Conservation (phyloP, 192 early-diverging fungal species). For the Jimgerdemannia flammicorona region DNA sequence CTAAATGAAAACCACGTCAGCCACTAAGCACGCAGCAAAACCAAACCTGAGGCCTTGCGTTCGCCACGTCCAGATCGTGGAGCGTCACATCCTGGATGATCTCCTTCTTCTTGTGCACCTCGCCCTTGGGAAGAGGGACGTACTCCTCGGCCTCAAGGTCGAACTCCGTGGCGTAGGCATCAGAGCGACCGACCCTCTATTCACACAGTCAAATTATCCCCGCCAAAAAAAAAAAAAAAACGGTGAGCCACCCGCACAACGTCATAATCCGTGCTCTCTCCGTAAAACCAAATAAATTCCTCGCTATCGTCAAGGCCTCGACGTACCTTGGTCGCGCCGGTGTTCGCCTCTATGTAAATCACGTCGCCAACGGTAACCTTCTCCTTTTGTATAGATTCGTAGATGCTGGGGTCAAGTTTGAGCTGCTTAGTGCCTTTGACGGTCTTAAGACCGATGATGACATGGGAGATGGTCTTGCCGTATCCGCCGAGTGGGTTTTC, state of each 20-base stretch:
- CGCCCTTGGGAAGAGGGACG: constrained; percentile 96
- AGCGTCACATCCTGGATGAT: constrained; percentile 97
- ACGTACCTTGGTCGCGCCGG: constrained; percentile 90
- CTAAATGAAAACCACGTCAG: too few species aligned
- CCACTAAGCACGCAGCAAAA: too few species aligned
- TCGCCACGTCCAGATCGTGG: constrained; percentile 96
- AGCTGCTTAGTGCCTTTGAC: constrained; percentile 98
- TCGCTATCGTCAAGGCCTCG: too few species aligned
- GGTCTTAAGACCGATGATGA: constrained; percentile 95
- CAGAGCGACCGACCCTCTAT: constrained; percentile 91
- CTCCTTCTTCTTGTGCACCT: constrained; percentile 99
- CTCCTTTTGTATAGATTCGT: constrained; percentile 96
- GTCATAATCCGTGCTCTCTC: too few species aligned
- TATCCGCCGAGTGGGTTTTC: constrained; percentile 99
- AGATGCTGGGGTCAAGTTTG: constrained; percentile 95
- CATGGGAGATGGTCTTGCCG: constrained; percentile 94
- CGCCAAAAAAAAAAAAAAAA: too few species aligned
- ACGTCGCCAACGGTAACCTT: constrained; percentile 95
- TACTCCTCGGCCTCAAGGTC: constrained; percentile 99
- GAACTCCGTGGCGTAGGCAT: constrained; percentile 98
- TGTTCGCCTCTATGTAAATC: constrained; percentile 97
- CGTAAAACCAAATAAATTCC: too few species aligned
- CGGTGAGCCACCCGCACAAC: too few species aligned
- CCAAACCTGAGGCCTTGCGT: constrained; percentile 78
- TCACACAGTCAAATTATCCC: background rate